phyloP scores from a whole-genome alignment of 805 yeast species.

The Teunomyces gatunensis region DNA sequence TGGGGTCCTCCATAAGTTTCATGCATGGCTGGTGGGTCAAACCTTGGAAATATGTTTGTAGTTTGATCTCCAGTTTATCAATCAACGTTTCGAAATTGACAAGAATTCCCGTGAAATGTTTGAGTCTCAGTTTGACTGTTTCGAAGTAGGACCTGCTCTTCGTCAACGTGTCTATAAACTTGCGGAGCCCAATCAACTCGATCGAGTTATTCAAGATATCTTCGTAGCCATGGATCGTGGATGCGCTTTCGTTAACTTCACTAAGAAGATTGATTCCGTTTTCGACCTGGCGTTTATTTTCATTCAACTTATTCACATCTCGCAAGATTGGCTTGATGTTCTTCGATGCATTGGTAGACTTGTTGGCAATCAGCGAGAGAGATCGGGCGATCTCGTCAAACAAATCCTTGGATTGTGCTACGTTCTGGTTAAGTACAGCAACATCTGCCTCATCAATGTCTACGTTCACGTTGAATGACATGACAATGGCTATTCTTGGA shows the following conservation, averaged over 20 bases:
- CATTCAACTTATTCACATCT: constrained; percentile 55
- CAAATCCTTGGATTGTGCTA: constrained; percentile 55
- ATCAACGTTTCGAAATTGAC: constrained; percentile 58
- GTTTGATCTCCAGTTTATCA: constrained; percentile 52
- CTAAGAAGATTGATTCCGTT: constrained; percentile 49
- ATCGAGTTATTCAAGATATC: constrained; percentile 30
- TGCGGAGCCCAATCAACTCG: constrained; percentile 39
- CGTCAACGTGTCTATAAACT: constrained; percentile 29
- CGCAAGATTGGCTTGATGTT: constrained; percentile 71
- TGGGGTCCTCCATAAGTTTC: constrained; percentile 25
- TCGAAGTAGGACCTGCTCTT: constrained; percentile 47
- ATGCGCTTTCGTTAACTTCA: constrained; percentile 54
- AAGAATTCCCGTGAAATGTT: constrained; percentile 65
- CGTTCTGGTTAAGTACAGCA: constrained; percentile 73
- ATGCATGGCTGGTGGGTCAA: constrained; percentile 23
- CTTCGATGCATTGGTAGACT: constrained; percentile 54
- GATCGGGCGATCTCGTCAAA: constrained; percentile 56
- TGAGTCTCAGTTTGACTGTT: constrained; percentile 41
- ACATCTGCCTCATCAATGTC: constrained; percentile 82
- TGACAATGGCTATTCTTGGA: neutral
- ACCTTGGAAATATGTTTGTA: constrained; percentile 48
- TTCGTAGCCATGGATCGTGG: constrained; percentile 41
- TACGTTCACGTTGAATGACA: constrained; percentile 28
- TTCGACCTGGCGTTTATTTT: constrained; percentile 56
- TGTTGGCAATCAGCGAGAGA: constrained; percentile 49